These are phyloP conservation scores for Exophiala alcalophila DNA, from an alignment of 2,329 filamentous ascomycete genomes.

Conservation along the genomic window DNA sequence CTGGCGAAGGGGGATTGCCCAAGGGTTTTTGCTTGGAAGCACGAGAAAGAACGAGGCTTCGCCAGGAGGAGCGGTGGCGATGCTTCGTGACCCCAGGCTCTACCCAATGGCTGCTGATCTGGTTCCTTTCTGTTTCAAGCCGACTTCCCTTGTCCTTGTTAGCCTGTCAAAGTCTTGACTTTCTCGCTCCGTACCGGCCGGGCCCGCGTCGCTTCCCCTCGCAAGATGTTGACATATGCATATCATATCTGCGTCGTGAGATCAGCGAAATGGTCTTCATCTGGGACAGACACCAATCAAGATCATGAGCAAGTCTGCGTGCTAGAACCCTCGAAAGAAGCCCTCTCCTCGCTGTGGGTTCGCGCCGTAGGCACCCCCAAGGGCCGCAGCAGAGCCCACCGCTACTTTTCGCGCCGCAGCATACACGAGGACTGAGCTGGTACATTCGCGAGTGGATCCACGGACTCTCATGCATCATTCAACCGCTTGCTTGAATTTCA, in stretches of 20 bases:
- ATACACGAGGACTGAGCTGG: too few relatives aligned
- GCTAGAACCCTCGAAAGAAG: too few relatives aligned
- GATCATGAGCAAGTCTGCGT: too few relatives aligned
- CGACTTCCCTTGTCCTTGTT: not conserved
- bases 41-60: conserved; percentile 15
- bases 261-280: too few relatives aligned
- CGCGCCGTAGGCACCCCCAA: too few relatives aligned
- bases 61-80: conserved; percentile 14
- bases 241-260: conserved; percentile 16
- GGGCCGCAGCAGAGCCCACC: too few relatives aligned
- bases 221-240: conserved; percentile 11
- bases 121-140: conserved; percentile 2
- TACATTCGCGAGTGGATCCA: too few relatives aligned
- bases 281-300: too few relatives aligned
- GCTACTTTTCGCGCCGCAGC: too few relatives aligned
- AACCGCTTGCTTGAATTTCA: conserved; percentile 7
- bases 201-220: conserved; percentile 8
- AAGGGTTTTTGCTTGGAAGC: conserved; percentile 7
- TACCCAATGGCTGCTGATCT: conserved; percentile 3
- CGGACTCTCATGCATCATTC: not conserved
- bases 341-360: too few relatives aligned
- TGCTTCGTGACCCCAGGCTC: conserved; percentile 13
- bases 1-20: conserved; percentile 7
- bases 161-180: conserved; percentile 1
- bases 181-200: conserved; percentile 12